A percentile compares a stretch with the other conserved stretches of the same genome.
phyloP scores from a whole-genome alignment of 345 rosid species.

The Ceriops decandra region DNA sequence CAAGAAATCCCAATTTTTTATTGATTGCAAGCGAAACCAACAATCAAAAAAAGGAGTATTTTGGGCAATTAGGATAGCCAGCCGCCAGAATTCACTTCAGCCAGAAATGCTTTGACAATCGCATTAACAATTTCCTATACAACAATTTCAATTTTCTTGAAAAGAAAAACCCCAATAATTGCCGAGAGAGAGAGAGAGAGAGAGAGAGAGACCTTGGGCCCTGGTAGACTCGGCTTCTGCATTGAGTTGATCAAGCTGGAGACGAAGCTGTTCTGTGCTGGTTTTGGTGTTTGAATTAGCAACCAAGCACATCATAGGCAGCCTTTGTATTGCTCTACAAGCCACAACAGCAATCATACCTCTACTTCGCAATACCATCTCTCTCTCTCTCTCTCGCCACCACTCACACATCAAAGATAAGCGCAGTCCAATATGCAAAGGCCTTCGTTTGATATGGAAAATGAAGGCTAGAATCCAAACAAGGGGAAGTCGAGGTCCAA shows the following conservation, averaged over 20 bases:
- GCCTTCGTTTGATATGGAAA: too few species aligned
- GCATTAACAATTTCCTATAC: too few species aligned
- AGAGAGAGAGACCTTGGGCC: constrained; percentile 47
- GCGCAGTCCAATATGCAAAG: too few species aligned
- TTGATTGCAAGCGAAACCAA: too few species aligned
- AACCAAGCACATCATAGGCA: constrained; percentile 34
- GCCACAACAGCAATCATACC: constrained; percentile 18
- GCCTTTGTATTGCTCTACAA: constrained; percentile 12
- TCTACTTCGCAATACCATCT: constrained; percentile 37
- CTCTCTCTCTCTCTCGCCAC: neutral
- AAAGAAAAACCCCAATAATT: neutral
- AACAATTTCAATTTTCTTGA: too few species aligned
- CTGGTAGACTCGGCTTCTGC: constrained; percentile 65
- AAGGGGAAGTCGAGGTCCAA: too few species aligned
- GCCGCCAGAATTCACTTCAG: too few species aligned
- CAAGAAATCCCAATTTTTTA: too few species aligned
- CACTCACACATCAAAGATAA: neutral
- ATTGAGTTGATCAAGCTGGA: constrained; percentile 70
- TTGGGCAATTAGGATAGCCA: too few species aligned
- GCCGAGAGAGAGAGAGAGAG: neutral
- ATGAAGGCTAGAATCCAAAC: too few species aligned
- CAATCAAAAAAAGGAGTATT: too few species aligned
- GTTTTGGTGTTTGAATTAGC: constrained; percentile 12
- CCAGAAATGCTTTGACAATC: too few species aligned
- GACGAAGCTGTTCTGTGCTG: constrained; percentile 53